phyloP scores from a whole-genome alignment of 164 flowering plant genomes.

The Platanus orientalis region DNA sequence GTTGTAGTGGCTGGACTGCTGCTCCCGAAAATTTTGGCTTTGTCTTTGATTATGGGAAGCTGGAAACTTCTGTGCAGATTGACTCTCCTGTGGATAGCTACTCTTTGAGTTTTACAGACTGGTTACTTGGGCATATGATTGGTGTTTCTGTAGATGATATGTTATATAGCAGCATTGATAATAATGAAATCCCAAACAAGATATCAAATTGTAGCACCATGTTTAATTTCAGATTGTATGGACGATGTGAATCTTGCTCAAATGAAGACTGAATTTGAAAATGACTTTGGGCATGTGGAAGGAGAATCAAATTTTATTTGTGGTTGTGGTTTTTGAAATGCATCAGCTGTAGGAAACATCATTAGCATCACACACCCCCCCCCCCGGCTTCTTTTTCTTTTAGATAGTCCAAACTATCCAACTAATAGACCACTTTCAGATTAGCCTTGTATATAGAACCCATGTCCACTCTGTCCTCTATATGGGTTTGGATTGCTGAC shows the following conservation, averaged over 20 bases:
- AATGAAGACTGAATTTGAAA: constrained; percentile 12
- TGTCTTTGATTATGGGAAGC: constrained; percentile 15
- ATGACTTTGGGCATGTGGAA: not conserved
- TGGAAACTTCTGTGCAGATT: constrained; percentile 15
- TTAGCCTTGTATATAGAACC: too few species aligned
- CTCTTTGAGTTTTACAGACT: constrained; percentile 28
- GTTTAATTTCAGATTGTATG: constrained; percentile 18
- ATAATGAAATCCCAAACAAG: constrained; percentile 10
- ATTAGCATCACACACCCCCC: too few species aligned
- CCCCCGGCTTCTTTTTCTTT: too few species aligned
- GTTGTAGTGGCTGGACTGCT: too few species aligned
- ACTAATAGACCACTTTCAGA: too few species aligned
- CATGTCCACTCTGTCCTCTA: too few species aligned
- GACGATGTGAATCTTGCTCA: constrained; percentile 10
- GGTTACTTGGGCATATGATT: constrained; percentile 19
- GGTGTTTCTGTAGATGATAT: constrained; percentile 14
- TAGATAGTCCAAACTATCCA: too few species aligned
- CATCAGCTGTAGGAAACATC: too few species aligned
- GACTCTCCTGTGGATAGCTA: constrained; percentile 20
- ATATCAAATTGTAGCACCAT: constrained; percentile 15
- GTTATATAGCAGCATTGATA: constrained; percentile 9
- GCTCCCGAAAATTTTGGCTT: constrained; percentile 1
- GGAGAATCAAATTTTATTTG: too few species aligned
- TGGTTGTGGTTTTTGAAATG: too few species aligned
- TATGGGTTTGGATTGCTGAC: too few species aligned